A percentile compares a stretch with the other conserved stretches of the same genome.
Evolutionary conservation across 2,329 filamentous ascomycete genomes (phyloP).

Genomic region (Aspergillus sp.): DNA sequence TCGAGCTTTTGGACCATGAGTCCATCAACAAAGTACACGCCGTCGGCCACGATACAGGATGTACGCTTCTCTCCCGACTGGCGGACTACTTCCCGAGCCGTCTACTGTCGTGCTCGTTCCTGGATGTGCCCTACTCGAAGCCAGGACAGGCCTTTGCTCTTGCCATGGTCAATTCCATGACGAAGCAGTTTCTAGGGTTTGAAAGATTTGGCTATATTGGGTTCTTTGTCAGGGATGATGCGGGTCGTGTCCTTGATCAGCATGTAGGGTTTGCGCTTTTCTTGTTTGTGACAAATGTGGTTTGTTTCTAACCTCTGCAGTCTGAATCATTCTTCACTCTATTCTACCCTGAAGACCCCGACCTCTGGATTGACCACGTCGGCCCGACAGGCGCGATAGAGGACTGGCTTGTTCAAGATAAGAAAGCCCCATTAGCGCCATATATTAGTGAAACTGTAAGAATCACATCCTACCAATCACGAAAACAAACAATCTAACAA

Average conservation of each 20-base stretch:
- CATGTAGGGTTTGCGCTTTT: constrained; percentile 23
- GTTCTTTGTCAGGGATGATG: constrained; percentile 24
- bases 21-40: constrained; percentile 24
- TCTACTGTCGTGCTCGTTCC: constrained; percentile 26
- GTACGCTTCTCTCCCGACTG: constrained; percentile 31
- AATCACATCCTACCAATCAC: background rate
- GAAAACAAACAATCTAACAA: constrained; percentile 1
- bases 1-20: constrained; percentile 39
- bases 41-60: constrained; percentile 34
- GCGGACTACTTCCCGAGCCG: constrained; percentile 28
- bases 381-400: constrained; percentile 27
- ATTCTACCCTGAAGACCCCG: constrained; percentile 27
- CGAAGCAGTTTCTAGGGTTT: constrained; percentile 25
- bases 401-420: constrained; percentile 27
- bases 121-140: constrained; percentile 27
- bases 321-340: constrained; percentile 31
- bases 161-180: constrained; percentile 25
- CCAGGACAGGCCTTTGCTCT: constrained; percentile 29
- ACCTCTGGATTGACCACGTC: constrained; percentile 27
- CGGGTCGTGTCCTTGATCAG: constrained; percentile 26
- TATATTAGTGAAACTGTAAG: constrained; percentile 29
- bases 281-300: background rate
- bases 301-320: background rate
- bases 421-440: constrained; percentile 18
- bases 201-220: constrained; percentile 31